Base-by-base conservation (phyloP, 495 filamentous ascomycete species). In the Rostrohypoxylon terebratum region DNA sequence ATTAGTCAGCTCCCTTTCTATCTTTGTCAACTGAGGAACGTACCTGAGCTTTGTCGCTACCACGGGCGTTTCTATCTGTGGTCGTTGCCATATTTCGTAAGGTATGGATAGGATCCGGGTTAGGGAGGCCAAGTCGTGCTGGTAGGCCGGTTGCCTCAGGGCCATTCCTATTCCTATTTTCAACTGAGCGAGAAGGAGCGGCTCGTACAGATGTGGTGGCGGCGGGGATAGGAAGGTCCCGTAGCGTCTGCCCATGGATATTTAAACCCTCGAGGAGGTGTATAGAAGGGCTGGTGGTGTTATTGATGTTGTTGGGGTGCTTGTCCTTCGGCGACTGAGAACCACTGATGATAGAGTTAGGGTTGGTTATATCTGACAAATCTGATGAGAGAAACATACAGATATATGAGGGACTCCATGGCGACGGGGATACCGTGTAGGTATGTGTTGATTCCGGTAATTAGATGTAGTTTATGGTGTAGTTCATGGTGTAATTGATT, bases 401-500 rank as follows among this genome's bases (percentile, higher is more conserved):
- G 14, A 42, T 72, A 51, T 63, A 72, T 67, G 34, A 72, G 58
- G 1, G 18, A 18, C 0, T 59, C 63, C 69, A 67, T 67, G n/a
- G 8, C 50, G 42, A 11, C n/a, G n/a, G 18, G 42, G 9, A 1
- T 45, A 28, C 28, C 28, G 28, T 28, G 28, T 28, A 13, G 42
- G 42, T 45, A 45, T 4, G 16, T 18, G 20, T 7, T 1, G 3
- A 20, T 6, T 20, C 14, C 20, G 42, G 16, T 7, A 16, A 45
- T 45, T 20, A 7, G 42, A 5, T 3, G 42, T 45, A 42, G 13
- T 25, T 8, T 23, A 11, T 9, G n/a, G n/a, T n/a, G n/a, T n/a
- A n/a, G n/a, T n/a, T n/a, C n/a, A n/a, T n/a, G n/a, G n/a, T n/a
- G n/a, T n/a, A n/a, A n/a, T n/a, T n/a, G n/a, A n/a, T n/a, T n/a